Conservation (phyloP, 805 yeast species). For the Lachancea sp. region DNA sequence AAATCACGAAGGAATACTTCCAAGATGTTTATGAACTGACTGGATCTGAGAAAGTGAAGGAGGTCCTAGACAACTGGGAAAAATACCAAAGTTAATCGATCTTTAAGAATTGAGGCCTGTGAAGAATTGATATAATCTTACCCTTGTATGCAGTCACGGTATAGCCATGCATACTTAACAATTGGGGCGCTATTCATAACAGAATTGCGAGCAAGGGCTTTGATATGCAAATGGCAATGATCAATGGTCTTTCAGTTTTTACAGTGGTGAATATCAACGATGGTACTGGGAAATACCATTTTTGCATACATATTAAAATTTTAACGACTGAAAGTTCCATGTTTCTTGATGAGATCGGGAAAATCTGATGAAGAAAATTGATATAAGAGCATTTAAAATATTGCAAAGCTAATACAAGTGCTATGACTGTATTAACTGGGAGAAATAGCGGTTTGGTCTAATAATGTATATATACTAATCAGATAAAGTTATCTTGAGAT, state of each 20-base stretch:
- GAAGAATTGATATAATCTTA: too few relatives aligned
- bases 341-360: conserved; percentile 1
- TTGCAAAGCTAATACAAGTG: too few relatives aligned
- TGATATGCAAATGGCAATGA: too few relatives aligned
- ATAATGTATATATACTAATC: too few relatives aligned
- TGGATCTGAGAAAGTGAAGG: conserved; percentile 82
- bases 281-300: conserved; percentile 8
- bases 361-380: not conserved
- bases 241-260: too few relatives aligned
- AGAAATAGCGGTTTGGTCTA: too few relatives aligned
- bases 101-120: too few relatives aligned
- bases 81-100: conserved; percentile 46
- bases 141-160: too few relatives aligned
- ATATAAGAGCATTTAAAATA: not conserved
- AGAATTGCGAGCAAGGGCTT: too few relatives aligned
- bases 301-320: not conserved
- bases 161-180: too few relatives aligned
- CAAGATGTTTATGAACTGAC: conserved; percentile 92
- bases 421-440: too few relatives aligned
- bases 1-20: conserved; percentile 93
- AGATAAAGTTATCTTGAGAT: too few relatives aligned
- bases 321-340: not conserved
- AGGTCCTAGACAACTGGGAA: conserved; percentile 93
- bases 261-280: not conserved
- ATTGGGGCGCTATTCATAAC: not conserved